A percentile compares a stretch with the other conserved stretches of the same genome.
phyloP scores from a whole-genome alignment of 345 rosid species.

The Turritis glabra region DNA sequence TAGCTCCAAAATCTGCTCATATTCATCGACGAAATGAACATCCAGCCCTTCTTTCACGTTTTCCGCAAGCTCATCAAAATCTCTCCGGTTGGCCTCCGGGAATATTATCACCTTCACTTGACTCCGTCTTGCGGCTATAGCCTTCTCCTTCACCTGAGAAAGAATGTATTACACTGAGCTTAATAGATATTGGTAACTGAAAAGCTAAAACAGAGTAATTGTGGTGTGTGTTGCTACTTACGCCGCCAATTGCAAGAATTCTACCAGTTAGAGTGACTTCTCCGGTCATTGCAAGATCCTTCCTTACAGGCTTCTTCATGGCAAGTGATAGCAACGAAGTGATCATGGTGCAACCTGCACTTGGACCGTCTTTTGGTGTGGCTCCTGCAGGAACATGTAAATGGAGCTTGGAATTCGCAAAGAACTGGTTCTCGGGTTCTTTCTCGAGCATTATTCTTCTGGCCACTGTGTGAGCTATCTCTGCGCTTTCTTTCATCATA shows the following conservation, averaged over 20 bases:
- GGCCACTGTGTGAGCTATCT: slow-evolving; percentile 81
- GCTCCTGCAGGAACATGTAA: slow-evolving; percentile 96
- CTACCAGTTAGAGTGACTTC: slow-evolving; percentile 84
- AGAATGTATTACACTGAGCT: not conserved
- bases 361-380: slow-evolving; percentile 89
- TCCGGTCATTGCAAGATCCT: slow-evolving; percentile 96
- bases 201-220: no score
- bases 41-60: slow-evolving; percentile 88
- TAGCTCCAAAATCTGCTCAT: slow-evolving; percentile 54
- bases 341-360: slow-evolving; percentile 97
- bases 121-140: slow-evolving; percentile 85
- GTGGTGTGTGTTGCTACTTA: slow-evolving; percentile 37
- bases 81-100: slow-evolving; percentile 80
- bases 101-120: slow-evolving; percentile 69
- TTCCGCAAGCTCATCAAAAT: slow-evolving; percentile 70
- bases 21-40: slow-evolving; percentile 76
- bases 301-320: slow-evolving; percentile 65
- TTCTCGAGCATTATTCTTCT: slow-evolving; percentile 65
- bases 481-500: slow-evolving; percentile 93
- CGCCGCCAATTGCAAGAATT: slow-evolving; percentile 93
- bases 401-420: slow-evolving; percentile 77
- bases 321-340: slow-evolving; percentile 90
- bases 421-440: slow-evolving; percentile 62
- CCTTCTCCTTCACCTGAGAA: slow-evolving; percentile 86
- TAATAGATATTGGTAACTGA: not conserved